Evolutionary conservation across 805 yeast species (phyloP).

Genomic region (Schwanniomyces pseudopolymorphus): DNA sequence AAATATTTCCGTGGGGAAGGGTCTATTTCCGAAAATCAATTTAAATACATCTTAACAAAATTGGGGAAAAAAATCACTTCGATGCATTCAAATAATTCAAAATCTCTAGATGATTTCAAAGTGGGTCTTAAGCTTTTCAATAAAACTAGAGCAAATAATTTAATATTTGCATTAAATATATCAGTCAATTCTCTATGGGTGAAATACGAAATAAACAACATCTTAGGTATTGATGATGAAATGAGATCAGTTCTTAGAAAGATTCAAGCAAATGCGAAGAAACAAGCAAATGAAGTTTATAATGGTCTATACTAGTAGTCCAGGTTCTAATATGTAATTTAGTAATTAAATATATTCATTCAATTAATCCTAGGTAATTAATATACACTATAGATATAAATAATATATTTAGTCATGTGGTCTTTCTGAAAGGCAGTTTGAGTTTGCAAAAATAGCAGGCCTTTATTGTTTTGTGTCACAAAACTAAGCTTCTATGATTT

Average conservation of each 20-base stretch:
- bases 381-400: no score
- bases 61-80: slow-evolving; percentile 8
- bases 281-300: background rate
- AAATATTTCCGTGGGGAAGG: slow-evolving; percentile 1
- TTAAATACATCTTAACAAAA: slow-evolving; percentile 7
- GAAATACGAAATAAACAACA: slow-evolving; percentile 28
- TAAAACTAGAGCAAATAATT: slow-evolving; percentile 15
- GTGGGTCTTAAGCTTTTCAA: slow-evolving; percentile 9
- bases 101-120: slow-evolving; percentile 8
- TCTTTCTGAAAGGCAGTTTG: no score
- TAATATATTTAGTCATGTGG: no score
- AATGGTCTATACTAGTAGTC: background rate
- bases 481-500: no score
- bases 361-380: no score
- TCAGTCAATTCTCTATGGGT: slow-evolving; percentile 24
- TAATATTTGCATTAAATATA: slow-evolving; percentile 31
- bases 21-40: slow-evolving; percentile 15
- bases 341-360: no score
- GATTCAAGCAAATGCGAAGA: background rate
- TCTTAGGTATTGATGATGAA: slow-evolving; percentile 23
- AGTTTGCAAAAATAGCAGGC: no score
- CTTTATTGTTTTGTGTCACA: no score
- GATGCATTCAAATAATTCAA: slow-evolving; percentile 6
- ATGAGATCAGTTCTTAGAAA: background rate
- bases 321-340: no score